These are phyloP conservation scores for Eustoma russellianum DNA, from an alignment of 257 asterid species.

Conservation along the genomic window DNA sequence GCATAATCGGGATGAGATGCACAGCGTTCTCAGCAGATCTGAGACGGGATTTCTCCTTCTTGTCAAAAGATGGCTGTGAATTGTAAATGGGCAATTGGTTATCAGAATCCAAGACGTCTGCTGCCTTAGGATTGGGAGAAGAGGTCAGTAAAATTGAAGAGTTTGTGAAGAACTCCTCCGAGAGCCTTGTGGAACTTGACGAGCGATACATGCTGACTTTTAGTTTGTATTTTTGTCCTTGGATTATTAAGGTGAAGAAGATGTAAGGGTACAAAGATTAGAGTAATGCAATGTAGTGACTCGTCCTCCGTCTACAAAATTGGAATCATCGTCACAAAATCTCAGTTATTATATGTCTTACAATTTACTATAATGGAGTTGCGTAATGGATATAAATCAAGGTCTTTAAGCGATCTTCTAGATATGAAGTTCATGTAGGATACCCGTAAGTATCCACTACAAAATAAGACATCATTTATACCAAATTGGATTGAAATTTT, in stretches of 20 bases:
- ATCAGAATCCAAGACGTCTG: conserved; percentile 14
- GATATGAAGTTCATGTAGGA: too few relatives aligned
- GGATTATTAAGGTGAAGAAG: neutral
- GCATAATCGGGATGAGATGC: conserved; percentile 58
- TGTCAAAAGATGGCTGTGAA: conserved; percentile 44
- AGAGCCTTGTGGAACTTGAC: conserved; percentile 48
- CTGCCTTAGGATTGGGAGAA: conserved; percentile 13
- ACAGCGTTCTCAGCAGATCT: conserved; percentile 67
- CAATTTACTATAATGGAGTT: too few relatives aligned
- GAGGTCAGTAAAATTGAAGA: conserved; percentile 12
- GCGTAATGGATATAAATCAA: too few relatives aligned
- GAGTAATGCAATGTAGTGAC: too few relatives aligned
- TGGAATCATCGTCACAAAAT: too few relatives aligned
- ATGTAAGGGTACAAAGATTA: too few relatives aligned
- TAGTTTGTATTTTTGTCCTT: neutral
- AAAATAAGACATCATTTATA: too few relatives aligned
- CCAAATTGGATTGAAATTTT: too few relatives aligned
- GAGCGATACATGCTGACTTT: conserved; percentile 39
- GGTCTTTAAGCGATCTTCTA: too few relatives aligned
- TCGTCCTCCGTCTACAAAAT: too few relatives aligned
- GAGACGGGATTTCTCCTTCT: conserved; percentile 49
- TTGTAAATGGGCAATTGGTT: conserved; percentile 39
- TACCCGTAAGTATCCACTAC: too few relatives aligned
- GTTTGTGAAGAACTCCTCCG: conserved; percentile 53
- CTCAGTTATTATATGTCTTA: too few relatives aligned